Evolutionary conservation across 2,329 filamentous ascomycete species (phyloP), one percentile per base, ranked within the genome.

Genomic region (Epichloe typhina): DNA sequence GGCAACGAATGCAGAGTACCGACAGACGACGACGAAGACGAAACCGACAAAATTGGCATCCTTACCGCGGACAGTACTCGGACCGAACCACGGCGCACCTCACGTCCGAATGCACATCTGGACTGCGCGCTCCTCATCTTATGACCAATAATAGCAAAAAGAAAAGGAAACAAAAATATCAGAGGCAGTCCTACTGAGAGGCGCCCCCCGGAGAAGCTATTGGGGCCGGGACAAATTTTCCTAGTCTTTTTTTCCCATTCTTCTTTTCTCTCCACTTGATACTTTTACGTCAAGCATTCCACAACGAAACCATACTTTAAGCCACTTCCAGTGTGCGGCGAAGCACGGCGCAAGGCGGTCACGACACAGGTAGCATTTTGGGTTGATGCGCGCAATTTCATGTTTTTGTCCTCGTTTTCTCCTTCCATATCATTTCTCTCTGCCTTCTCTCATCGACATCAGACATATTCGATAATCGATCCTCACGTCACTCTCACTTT

Each of bases 301-400:
- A 61, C 64, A 55, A 64, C 58, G 61, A 66, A 61, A 60, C 56
- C 62, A 64, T 63, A 61, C 52, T 63, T 57, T 51, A 39, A 65
- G 58, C 59, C 55, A 59, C 56, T 58, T 64, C 63, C 61, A 62
- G 61, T 61, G 62, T 66, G 61, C 60, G 64, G 66, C 65, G 63
- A 66, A 65, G 62, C 62, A 65, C 59, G 63, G 65, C 65, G 66
- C 65, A 65, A 54, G 61, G 60, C 60, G 64, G 63, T 61, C 57
- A 65, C 63, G 59, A 52, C 42, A 57, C 61, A 62, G 65, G 59
- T 59, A 64, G 64, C 65, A 66, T 40, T 46, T 68, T 67, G 63
- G 63, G 62, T 46, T 49, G 33, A 50, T 43, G 47, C 50, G 47
- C 42, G 41, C 43, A 50, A 31, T 67, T 55, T 64, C 61, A 59